Evolutionary conservation across 177 flowering plant genomes (phyloP).

Genomic region (Vitis hybrid): DNA sequence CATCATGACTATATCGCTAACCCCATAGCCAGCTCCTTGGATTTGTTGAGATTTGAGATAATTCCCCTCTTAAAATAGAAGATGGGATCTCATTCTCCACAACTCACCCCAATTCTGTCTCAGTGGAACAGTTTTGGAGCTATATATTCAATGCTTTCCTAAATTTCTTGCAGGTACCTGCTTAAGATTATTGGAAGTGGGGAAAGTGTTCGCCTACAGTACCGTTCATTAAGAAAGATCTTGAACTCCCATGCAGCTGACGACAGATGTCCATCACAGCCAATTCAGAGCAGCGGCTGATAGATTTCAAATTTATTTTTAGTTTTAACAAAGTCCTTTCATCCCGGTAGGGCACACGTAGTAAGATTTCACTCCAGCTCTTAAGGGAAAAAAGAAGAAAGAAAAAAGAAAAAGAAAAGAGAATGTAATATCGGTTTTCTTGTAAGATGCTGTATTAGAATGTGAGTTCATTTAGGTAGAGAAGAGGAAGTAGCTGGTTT

Average conservation of each 20-base stretch:
- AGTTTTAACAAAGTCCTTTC: background rate
- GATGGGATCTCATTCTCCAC: too few species aligned
- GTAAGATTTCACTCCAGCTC: background rate
- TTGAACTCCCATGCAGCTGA: constrained; percentile 34
- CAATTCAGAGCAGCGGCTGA: constrained; percentile 51
- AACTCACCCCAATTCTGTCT: too few species aligned
- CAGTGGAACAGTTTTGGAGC: too few species aligned
- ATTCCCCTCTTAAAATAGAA: too few species aligned
- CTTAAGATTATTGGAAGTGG: constrained; percentile 78
- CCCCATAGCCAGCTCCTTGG: too few species aligned
- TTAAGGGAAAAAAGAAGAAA: background rate
- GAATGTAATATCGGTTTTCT: too few species aligned
- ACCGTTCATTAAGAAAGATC: constrained; percentile 75
- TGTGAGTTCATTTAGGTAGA: too few species aligned
- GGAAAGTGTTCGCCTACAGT: constrained; percentile 86
- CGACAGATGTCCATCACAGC: constrained; percentile 48
- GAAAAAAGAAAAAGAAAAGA: too few species aligned
- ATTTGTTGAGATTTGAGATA: too few species aligned
- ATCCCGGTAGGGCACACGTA: background rate
- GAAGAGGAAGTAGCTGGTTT: background rate
- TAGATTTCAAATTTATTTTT: background rate
- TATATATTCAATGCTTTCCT: background rate
- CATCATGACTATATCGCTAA: too few species aligned
- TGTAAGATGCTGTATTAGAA: too few species aligned
- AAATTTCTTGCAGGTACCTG: constrained; percentile 59